Conservation (phyloP, 768 basidiomycete species). For the Cystofilobasidium capitatum region DNA sequence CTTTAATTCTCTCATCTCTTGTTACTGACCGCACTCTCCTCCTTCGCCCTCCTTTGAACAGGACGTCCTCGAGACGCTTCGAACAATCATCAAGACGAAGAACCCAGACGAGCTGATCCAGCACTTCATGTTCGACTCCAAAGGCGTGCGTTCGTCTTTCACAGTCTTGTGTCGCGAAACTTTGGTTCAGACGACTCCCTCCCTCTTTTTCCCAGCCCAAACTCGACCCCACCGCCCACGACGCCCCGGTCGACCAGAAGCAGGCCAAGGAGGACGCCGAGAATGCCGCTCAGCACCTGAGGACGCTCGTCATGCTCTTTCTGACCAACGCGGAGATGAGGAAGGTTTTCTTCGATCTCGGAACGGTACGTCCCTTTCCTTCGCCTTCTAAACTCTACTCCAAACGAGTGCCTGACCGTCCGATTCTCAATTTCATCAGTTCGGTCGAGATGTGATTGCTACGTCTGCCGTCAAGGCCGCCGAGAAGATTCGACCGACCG, state of each 20-base stretch:
- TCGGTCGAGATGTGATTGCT: background rate
- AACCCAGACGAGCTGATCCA: constrained; percentile 92
- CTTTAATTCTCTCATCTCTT: background rate
- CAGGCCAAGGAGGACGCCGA: background rate
- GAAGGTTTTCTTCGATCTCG: constrained; percentile 38
- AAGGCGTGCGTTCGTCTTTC: constrained; percentile 4
- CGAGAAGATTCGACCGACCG: constrained; percentile 53
- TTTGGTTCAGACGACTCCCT: too few species aligned
- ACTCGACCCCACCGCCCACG: background rate
- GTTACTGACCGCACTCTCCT: background rate
- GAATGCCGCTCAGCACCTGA: background rate
- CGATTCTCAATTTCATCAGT: background rate
- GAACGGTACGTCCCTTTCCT: constrained; percentile 32
- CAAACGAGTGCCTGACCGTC: constrained; percentile 26
- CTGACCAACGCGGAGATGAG: constrained; percentile 21
- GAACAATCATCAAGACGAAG: constrained; percentile 49
- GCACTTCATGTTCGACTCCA: constrained; percentile 49
- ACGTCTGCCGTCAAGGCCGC: constrained; percentile 48
- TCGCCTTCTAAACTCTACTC: background rate
- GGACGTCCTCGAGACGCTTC: constrained; percentile 3
- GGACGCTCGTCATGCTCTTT: background rate
- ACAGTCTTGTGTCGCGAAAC: background rate
- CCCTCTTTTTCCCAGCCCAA: constrained; percentile 39
- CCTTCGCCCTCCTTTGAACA: background rate
- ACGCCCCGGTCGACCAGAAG: background rate